phyloP scores from a whole-genome alignment of 805 yeast genomes.

The Candida saitoana region DNA sequence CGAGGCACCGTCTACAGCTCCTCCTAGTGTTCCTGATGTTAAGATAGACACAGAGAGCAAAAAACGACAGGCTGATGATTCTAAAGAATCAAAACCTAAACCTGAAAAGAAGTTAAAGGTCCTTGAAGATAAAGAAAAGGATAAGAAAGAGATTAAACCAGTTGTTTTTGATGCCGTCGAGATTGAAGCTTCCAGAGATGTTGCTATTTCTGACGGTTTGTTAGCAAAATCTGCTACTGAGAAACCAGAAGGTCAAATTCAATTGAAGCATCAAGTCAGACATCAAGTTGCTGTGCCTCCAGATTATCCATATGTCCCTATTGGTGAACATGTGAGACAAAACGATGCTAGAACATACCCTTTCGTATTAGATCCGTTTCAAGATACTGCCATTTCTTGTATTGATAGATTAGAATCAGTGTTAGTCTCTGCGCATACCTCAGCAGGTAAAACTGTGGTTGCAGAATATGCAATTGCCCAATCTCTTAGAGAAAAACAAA shows the following conservation, averaged over 20 bases:
- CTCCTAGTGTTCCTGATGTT: constrained; percentile 20
- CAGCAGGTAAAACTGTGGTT: constrained; percentile 96
- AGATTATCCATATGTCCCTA: constrained; percentile 80
- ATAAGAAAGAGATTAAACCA: constrained; percentile 52
- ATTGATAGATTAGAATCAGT: constrained; percentile 94
- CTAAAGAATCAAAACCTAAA: background rate
- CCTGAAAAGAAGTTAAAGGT: constrained; percentile 11
- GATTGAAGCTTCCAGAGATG: constrained; percentile 85
- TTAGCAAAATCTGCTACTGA: constrained; percentile 27
- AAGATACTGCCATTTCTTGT: constrained; percentile 93
- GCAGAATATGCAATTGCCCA: constrained; percentile 98
- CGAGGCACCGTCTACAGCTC: constrained; percentile 45
- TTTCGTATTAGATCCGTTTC: constrained; percentile 92
- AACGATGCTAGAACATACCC: constrained; percentile 88
- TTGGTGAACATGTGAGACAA: constrained; percentile 75
- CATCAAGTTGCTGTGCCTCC: constrained; percentile 98
- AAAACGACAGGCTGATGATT: constrained; percentile 5
- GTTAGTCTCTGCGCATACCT: constrained; percentile 94
- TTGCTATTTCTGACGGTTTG: constrained; percentile 75
- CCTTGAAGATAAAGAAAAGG: constrained; percentile 12
- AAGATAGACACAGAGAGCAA: constrained; percentile 13
- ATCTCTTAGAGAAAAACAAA: constrained; percentile 82
- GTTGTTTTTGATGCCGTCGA: constrained; percentile 84
- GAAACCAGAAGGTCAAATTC: constrained; percentile 45
- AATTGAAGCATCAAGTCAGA: constrained; percentile 87